Base-by-base conservation (phyloP, 2,329 filamentous ascomycete genomes). In the Colletotrichum tabaci region DNA sequence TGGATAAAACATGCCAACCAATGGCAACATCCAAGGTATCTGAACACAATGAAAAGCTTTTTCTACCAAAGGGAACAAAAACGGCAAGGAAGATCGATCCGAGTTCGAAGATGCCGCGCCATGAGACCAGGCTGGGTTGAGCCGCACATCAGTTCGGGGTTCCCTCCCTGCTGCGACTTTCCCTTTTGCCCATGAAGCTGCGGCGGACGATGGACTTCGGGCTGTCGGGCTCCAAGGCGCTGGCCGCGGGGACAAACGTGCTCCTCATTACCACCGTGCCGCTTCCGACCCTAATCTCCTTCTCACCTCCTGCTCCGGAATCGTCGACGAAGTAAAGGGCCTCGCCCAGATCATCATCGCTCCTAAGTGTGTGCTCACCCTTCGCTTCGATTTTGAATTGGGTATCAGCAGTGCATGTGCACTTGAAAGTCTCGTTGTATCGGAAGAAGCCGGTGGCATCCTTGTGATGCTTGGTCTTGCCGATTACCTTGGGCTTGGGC, bases 381-480 rank as follows among this genome's bases (percentile, higher is more conserved):
- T 95, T 95, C 73, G 95, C 95, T 74, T 93, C 89, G 73, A 99
- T 80, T 80, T 94, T 93, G 88, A 98, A 98, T 78, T 94, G 91
- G 26, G 93, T 87, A 76, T 98, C 96, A 2, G 96, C 91, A 0
- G 92, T 89, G 82, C 95, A 97, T 13, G 87, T 85, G 26, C 93
- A 87, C 77, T 91, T 95, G 86, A 96, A 96, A 0, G 90, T 91
- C 80, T 97, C 94, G 74, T 94, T 91, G 80, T 91, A 97, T 21
- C 85, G 87, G 73, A 94, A 89, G 4, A 87, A 83, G 2, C 93
- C 94, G 1, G 84, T 85, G 3, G 89, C 84, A 0, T 92, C 88
- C 81, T 98, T 98, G 84, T 93, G 89, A 74, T 96, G 93, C 80
- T 98, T 97, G 26, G 95, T 98, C 86, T 98, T 98, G 84, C 95